phyloP scores from a whole-genome alignment of 768 basidiomycete genomes.

The Boletus pseudo-olivaceus region DNA sequence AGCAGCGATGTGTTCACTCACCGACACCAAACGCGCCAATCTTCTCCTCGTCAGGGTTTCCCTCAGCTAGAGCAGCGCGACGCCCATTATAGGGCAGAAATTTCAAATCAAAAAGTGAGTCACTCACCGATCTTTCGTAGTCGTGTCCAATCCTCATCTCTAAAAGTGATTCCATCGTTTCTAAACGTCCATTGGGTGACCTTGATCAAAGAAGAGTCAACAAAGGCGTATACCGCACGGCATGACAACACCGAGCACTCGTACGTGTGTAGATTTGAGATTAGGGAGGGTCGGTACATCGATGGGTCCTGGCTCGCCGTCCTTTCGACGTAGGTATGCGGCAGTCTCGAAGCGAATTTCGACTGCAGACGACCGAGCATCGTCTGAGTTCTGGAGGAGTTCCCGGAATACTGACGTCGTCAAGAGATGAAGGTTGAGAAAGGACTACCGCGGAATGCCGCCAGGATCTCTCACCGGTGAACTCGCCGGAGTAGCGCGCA shows the following conservation, averaged over 20 bases:
- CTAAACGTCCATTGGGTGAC: background rate
- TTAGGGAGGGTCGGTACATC: slow-evolving; percentile 45
- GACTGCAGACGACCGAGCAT: slow-evolving; percentile 71
- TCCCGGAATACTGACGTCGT: slow-evolving; percentile 60
- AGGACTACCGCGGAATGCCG: background rate
- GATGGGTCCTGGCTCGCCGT: slow-evolving; percentile 1
- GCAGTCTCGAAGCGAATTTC: slow-evolving; percentile 81
- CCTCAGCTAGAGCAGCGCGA: slow-evolving; percentile 11
- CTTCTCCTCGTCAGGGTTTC: slow-evolving; percentile 25
- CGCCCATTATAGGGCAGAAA: background rate
- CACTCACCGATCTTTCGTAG: slow-evolving; percentile 17
- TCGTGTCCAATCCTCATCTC: slow-evolving; percentile 9
- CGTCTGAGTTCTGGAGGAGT: slow-evolving; percentile 94
- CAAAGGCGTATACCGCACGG: background rate
- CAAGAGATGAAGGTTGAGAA: background rate
- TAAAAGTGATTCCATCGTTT: background rate
- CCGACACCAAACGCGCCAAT: slow-evolving; percentile 27
- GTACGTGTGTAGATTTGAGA: slow-evolving; percentile 59
- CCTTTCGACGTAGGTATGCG: slow-evolving; percentile 35
- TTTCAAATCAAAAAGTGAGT: background rate
- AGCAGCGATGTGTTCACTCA: background rate
- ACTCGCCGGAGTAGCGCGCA: slow-evolving; percentile 92
- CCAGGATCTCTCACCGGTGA: slow-evolving; percentile 52
- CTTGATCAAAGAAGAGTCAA: background rate
- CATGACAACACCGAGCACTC: too few relatives aligned